A percentile compares a stretch with the other conserved stretches of the same genome.
Evolutionary conservation across 495 filamentous ascomycete genomes (phyloP).

Genomic region (Penicillium cataractarum): DNA sequence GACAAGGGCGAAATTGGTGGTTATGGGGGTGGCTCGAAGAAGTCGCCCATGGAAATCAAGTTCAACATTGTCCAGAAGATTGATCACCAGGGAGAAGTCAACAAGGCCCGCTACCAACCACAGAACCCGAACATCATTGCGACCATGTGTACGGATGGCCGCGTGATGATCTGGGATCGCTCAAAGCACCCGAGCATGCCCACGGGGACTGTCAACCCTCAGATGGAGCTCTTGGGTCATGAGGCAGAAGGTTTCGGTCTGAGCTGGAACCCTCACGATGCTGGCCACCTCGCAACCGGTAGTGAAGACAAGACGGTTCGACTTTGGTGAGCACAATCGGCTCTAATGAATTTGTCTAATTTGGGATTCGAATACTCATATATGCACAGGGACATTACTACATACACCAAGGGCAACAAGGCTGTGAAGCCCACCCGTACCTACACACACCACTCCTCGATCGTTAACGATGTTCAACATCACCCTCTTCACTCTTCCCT

Average conservation of each 20-base stretch:
- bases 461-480: constrained; percentile 96
- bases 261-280: constrained; percentile 84
- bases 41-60: constrained; percentile 69
- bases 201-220: constrained; percentile 70
- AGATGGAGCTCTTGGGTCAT: constrained; percentile 86
- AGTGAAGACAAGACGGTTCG: constrained; percentile 89
- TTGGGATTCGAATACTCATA: neutral
- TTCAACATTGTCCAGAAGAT: constrained; percentile 94
- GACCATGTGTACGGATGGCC: constrained; percentile 85
- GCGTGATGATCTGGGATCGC: constrained; percentile 89
- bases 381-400: constrained; percentile 72
- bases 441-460: constrained; percentile 85
- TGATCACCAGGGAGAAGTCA: constrained; percentile 94
- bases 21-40: constrained; percentile 71
- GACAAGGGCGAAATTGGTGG: constrained; percentile 91
- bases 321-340: constrained; percentile 67
- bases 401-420: constrained; percentile 68
- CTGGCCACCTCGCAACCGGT: constrained; percentile 84
- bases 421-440: constrained; percentile 68
- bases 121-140: constrained; percentile 98
- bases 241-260: constrained; percentile 91
- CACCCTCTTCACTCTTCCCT: constrained; percentile 80
- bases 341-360: neutral
- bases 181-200: constrained; percentile 85
- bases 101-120: constrained; percentile 96